A percentile compares a stretch with the other conserved stretches of the same genome.
phyloP scores from a whole-genome alignment of 306 rosid species.

The Cucumis cinereus region DNA sequence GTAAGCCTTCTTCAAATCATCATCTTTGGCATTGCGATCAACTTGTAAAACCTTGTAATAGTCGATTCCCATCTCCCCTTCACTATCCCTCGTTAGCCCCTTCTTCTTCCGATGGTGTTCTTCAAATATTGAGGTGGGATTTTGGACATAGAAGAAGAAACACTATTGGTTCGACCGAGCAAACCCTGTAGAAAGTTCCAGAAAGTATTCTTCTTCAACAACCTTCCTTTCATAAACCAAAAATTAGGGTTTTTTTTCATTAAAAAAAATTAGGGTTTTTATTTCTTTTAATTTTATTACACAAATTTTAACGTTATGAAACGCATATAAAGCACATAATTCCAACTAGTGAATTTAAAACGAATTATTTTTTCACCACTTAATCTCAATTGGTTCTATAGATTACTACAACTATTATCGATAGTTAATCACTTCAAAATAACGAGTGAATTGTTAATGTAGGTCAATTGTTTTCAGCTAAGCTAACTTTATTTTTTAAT shows the following conservation, averaged over 20 bases:
- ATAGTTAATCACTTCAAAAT: too few relatives aligned
- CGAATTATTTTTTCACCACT: too few relatives aligned
- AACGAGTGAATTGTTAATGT: too few relatives aligned
- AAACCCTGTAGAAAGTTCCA: neutral
- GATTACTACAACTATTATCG: too few relatives aligned
- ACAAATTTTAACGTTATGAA: too few relatives aligned
- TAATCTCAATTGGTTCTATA: too few relatives aligned
- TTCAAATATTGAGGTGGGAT: neutral
- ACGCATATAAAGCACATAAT: too few relatives aligned
- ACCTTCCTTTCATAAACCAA: neutral
- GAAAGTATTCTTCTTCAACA: neutral
- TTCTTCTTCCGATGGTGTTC: neutral
- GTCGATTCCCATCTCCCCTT: constrained; percentile 39
- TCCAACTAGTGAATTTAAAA: too few relatives aligned
- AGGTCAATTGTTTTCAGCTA: too few relatives aligned
- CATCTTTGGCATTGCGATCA: constrained; percentile 48
- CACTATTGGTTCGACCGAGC: neutral
- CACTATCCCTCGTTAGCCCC: neutral
- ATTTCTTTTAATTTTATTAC: too few relatives aligned
- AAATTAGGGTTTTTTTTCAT: neutral
- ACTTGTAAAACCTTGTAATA: constrained; percentile 58
- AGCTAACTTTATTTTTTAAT: too few relatives aligned
- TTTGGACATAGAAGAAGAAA: neutral
- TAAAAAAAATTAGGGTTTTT: too few relatives aligned
- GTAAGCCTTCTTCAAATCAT: constrained; percentile 59